These are phyloP conservation scores for Agaricus blazei DNA, from an alignment of 768 basidiomycete species.

Conservation along the genomic window DNA sequence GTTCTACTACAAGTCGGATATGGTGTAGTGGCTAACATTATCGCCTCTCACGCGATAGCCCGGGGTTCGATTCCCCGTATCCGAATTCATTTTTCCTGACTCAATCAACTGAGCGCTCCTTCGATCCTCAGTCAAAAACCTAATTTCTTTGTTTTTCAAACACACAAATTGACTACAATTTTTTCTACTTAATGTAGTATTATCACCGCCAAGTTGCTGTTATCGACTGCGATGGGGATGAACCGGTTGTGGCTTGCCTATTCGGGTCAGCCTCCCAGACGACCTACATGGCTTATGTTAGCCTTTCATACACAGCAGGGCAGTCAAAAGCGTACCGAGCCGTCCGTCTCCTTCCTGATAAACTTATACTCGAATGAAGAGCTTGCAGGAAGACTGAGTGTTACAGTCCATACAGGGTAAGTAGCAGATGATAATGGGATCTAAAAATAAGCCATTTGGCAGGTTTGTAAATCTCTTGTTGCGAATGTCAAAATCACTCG, in stretches of 20 bases:
- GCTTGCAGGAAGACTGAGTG: conserved; percentile 42
- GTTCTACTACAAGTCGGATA: conserved; percentile 8
- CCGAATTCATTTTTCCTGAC: conserved; percentile 2
- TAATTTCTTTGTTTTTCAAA: too few relatives aligned
- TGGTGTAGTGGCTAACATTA: conserved; percentile 17
- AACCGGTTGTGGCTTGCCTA: conserved; percentile 36
- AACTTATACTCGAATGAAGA: conserved; percentile 57
- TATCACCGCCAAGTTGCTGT: conserved; percentile 34
- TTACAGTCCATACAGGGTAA: conserved; percentile 53
- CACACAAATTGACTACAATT: not conserved
- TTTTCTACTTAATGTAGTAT: not conserved
- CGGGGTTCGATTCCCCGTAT: conserved; percentile 18
- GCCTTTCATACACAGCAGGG: not conserved
- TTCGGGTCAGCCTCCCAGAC: conserved; percentile 64
- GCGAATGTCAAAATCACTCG: too few relatives aligned
- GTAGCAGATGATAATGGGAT: conserved; percentile 45
- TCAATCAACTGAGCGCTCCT: too few relatives aligned
- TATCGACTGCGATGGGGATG: conserved; percentile 35
- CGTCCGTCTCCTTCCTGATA: conserved; percentile 48
- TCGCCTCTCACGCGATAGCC: conserved; percentile 15
- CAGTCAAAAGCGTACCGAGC: conserved; percentile 32
- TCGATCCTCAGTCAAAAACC: too few relatives aligned
- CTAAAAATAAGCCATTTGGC: conserved; percentile 19
- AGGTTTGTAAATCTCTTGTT: too few relatives aligned
- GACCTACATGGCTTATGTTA: conserved; percentile 28